A percentile compares a stretch with the other conserved stretches of the same genome.
These are phyloP conservation scores for Cynara cardunculus DNA, from an alignment of 129 eudicot species.

Conservation along the genomic window DNA sequence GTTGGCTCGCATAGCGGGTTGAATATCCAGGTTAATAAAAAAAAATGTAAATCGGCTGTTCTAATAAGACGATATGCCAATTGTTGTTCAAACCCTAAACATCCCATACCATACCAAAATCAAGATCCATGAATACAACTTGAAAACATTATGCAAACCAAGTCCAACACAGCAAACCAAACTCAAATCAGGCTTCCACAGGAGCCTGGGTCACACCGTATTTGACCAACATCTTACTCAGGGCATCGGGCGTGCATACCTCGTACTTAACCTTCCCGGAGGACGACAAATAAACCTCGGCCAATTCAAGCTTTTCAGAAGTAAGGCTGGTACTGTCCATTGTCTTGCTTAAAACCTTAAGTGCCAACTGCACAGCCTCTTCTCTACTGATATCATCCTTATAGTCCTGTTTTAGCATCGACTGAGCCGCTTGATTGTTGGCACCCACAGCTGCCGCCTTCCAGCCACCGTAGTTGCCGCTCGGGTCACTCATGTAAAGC, in stretches of 20 bases:
- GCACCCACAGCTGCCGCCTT: conserved; percentile 89
- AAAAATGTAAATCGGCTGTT: too few relatives aligned
- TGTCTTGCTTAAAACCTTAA: conserved; percentile 83
- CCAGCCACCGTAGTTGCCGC: conserved; percentile 92
- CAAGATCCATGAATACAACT: conserved; percentile 8
- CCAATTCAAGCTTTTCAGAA: conserved; percentile 79
- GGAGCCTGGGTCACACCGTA: conserved; percentile 72
- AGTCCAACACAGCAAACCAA: not conserved
- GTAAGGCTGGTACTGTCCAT: conserved; percentile 87
- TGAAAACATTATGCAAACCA: not conserved
- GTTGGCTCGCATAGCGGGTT: too few relatives aligned
- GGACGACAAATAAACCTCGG: conserved; percentile 63
- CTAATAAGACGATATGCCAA: not conserved
- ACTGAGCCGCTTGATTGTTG: conserved; percentile 84
- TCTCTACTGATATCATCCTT: conserved; percentile 74
- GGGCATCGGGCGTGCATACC: conserved; percentile 55
- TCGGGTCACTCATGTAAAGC: conserved; percentile 92
- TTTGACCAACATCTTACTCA: conserved; percentile 55
- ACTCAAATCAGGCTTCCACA: conserved; percentile 33
- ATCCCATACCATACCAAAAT: too few relatives aligned
- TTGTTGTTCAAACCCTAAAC: not conserved
- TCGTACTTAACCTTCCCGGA: conserved; percentile 74
- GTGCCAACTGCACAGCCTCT: conserved; percentile 73
- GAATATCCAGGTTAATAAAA: too few relatives aligned
- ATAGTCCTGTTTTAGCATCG: conserved; percentile 83